Percentiles rank a stretch among this genome's conserved stretches.
phyloP scores from a whole-genome alignment of 2,329 filamentous ascomycete species.

The Dothistroma septosporum region DNA sequence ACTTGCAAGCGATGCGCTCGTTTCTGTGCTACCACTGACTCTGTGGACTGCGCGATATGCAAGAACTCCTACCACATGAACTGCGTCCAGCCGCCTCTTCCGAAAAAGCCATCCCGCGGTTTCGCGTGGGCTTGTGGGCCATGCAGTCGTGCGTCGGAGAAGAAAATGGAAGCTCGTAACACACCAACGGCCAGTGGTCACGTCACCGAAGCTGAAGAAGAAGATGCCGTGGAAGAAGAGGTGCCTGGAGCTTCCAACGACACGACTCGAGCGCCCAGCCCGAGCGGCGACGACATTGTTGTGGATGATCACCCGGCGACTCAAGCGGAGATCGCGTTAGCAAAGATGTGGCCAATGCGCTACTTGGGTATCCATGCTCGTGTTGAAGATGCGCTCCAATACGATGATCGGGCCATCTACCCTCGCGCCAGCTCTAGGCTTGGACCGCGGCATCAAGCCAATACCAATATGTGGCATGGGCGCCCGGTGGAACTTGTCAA shows the following conservation, averaged over 20 bases:
- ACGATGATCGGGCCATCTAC: conserved; percentile 90
- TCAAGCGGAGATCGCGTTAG: conserved; percentile 83
- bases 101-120: conserved; percentile 93
- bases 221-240: conserved; percentile 63
- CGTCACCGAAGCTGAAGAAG: conserved; percentile 57
- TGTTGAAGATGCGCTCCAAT: conserved; percentile 90
- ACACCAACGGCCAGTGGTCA: conserved; percentile 65
- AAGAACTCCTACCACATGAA: conserved; percentile 97
- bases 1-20: conserved; percentile 86
- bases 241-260: conserved; percentile 49
- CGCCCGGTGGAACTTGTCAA: conserved; percentile 87
- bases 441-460: conserved; percentile 86
- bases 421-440: conserved; percentile 89
- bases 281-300: conserved; percentile 45
- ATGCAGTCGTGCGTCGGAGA: conserved; percentile 92
- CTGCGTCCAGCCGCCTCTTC: conserved; percentile 83
- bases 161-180: conserved; percentile 82
- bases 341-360: conserved; percentile 91
- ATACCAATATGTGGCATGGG: conserved; percentile 79
- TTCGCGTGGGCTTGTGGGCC: conserved; percentile 98
- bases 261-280: conserved; percentile 58
- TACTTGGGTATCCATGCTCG: conserved; percentile 95
- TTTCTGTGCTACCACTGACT: conserved; percentile 93
- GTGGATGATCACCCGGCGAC: conserved; percentile 63
- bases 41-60: conserved; percentile 94